A percentile compares a stretch with the other conserved stretches of the same genome.
phyloP scores from a whole-genome alignment of 208 protist genomes.

The Acanthamoeba triangularis region DNA sequence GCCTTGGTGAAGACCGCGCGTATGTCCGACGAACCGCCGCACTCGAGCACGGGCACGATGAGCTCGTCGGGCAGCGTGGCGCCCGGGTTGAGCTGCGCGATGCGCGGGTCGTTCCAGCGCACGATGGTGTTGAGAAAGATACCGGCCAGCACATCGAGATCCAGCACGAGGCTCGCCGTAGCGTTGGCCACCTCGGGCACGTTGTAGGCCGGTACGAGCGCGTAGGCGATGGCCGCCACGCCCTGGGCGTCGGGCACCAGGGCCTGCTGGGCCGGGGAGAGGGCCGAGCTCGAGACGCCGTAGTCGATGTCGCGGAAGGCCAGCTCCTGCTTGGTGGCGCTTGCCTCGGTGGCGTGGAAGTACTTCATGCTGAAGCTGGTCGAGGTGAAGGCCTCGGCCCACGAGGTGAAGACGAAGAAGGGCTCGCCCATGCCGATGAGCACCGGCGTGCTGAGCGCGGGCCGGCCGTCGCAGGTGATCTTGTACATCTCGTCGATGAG shows the following conservation, averaged over 20 bases:
- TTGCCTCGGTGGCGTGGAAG: neutral
- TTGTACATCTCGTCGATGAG: constrained; percentile 34
- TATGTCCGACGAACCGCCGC: neutral
- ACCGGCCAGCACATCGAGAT: neutral
- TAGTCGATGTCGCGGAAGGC: neutral
- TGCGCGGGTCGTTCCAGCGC: neutral
- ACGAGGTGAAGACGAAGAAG: neutral
- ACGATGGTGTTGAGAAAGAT: neutral
- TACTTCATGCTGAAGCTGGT: constrained; percentile 1
- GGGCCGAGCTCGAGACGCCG: neutral
- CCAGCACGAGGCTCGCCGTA: neutral
- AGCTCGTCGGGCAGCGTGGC: neutral
- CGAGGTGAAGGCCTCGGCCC: neutral
- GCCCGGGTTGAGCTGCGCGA: neutral
- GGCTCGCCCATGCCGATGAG: constrained; percentile 21
- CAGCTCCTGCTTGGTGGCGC: neutral
- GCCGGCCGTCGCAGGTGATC: neutral
- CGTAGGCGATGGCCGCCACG: neutral
- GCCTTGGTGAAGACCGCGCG: neutral
- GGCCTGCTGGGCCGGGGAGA: neutral
- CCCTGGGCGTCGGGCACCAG: neutral
- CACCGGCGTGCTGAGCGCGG: neutral
- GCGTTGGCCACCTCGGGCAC: neutral
- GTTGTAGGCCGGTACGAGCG: neutral
- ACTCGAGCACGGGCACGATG: neutral